Evolutionary conservation across 768 basidiomycete genomes (phyloP), one percentile per base, ranked within the genome.

Genomic region (Tricholoma hemisulphureum): DNA sequence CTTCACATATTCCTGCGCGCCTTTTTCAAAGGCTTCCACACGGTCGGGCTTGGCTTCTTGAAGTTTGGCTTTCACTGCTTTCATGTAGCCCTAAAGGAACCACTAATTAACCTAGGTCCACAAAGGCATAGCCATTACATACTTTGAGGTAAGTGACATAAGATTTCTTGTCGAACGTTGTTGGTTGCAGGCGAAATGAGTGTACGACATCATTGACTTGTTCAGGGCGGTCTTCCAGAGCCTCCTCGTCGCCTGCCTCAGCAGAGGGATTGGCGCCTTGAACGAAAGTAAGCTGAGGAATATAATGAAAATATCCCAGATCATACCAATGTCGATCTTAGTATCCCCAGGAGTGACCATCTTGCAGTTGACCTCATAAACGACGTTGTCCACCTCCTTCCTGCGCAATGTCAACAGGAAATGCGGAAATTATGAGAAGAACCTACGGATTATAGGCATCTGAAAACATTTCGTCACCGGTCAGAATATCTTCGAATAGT

Each of bases 211-310:
- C 93, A 88, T 95, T 98, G 69, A 96, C 88, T 57, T 77, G 77
- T 13, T 51, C 4, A n/a, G 83, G 78, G 61, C 91, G 92, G 1
- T 91, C 89, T 71, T 94, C 95, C 55, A 95, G 71, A 24, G 77
- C 79, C 55, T 98, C 97, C 0, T 85, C 86, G 48, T 34, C 50
- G 6, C 76, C 76, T 53, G 97, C 96, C 76, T 98, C 96, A 6
- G 86, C 78, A 45, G 95, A 98, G 37, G 95, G 89, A 75, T 98
- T 96, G 57, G 90, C 94, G 71, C 95, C 93, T 95, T n/a, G 63
- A 10, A 55, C 31, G 39, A 4, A 34, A 28, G 7, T 51, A 28
- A 37, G 16, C 41, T 31, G 37, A 51, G 39, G 56, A 23, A 41
- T n/a, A 14, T 26, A 28, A 6, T 23, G 31, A 20, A 57, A 24